Base-by-base conservation (phyloP, 257 asterid genomes). In the Lantana camara region DNA sequence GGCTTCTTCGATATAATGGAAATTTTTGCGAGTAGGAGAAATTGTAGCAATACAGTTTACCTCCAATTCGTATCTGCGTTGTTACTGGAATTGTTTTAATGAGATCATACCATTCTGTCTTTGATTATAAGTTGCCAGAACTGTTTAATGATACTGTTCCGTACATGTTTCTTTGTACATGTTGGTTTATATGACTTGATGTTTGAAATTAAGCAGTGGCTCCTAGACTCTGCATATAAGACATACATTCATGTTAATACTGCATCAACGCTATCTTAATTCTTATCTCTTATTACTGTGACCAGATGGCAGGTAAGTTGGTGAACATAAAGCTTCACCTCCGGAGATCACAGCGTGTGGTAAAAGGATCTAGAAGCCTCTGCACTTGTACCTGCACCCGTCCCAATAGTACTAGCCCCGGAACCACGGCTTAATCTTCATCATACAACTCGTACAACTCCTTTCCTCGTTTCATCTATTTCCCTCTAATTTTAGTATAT, bases 241-340 rank as follows among this genome's bases (percentile, higher is more conserved):
- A n/a, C n/a, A n/a, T n/a, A 21, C 58, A 29, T 53, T 14, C 35
- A 10, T 14, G 38, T 51, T 58, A 49, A 32, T 23, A 46, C 22
- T 57, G 70, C 47, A 5, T 37, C n/a, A 8, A 7, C 45, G 35
- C 23, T 32, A 11, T 29, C 29, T 42, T 45, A 30, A 57, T 58
- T 41, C 32, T 75, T 63, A 54, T 30, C 62, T 37, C 64, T 67
- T 52, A 67, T 45, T 60, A 66, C 64, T 67, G 55, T 70, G 53
- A 60, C 64, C 92, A 94, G 99, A 84, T 94, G 57, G 89, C 88
- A 23, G 99, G 96, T 21, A 94, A 94, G 83, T 58, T 90, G 83
- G 80, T 79, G 40, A 94, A 88, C 85, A 73, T 90, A 67, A 90
- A 83, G 85, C 99, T 94, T 57, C 96, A 90, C 19, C 58, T 69